Percentiles rank a stretch among this genome's conserved stretches.
phyloP scores from a whole-genome alignment of 805 yeast species.

The Pichia paraexigua region DNA sequence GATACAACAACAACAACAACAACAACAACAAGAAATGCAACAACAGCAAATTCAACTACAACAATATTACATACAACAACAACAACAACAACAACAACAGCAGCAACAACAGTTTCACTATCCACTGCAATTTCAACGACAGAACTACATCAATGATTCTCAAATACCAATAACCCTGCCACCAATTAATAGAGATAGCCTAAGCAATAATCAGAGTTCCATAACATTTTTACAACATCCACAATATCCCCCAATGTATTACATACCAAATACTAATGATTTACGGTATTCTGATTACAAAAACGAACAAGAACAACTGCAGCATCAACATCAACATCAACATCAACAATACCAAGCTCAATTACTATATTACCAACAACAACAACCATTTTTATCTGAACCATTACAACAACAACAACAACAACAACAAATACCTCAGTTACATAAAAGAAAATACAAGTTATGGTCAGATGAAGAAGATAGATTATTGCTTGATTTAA shows the following conservation, averaged over 20 bases:
- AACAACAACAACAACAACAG: neutral
- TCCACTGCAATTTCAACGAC: neutral
- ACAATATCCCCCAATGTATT: neutral
- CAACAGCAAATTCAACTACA: neutral
- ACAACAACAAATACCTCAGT: neutral
- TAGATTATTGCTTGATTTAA: slow-evolving; percentile 4
- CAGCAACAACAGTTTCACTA: neutral
- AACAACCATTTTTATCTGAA: no score
- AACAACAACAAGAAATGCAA: neutral
- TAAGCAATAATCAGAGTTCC: neutral
- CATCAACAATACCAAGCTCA: neutral
- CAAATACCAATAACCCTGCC: neutral
- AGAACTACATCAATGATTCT: neutral
- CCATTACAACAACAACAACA: neutral
- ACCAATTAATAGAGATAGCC: neutral
- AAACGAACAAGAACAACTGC: neutral
- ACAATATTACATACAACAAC: neutral
- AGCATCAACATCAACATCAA: neutral
- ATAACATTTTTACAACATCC: neutral
- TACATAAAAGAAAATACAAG: slow-evolving; percentile 8
- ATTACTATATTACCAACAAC: neutral
- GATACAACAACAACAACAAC: neutral
- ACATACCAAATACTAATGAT: neutral
- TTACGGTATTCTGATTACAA: neutral
- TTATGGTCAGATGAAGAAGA: slow-evolving; percentile 14